Evolutionary conservation across 441 rosid genomes (phyloP).

Genomic region (Lepidium campestre): DNA sequence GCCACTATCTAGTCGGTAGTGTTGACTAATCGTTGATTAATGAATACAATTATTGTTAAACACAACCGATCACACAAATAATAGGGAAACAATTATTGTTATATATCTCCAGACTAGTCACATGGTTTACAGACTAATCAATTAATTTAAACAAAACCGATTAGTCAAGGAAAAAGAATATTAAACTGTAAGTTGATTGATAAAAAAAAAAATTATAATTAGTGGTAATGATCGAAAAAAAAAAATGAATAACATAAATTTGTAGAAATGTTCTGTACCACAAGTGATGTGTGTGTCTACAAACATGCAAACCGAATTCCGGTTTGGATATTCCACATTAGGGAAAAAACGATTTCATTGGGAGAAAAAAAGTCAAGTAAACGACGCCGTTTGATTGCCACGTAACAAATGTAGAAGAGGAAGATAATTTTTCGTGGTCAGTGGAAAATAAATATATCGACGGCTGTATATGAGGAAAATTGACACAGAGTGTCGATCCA

Average conservation of each 20-base stretch:
- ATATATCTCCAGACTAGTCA: background rate
- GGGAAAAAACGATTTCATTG: background rate
- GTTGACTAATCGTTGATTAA: background rate
- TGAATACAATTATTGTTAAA: background rate
- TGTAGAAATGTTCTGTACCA: no score
- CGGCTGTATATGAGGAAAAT: background rate
- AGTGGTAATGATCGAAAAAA: background rate
- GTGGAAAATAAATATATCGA: background rate
- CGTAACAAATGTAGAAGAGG: background rate
- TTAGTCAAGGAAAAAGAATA: background rate
- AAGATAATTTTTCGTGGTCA: background rate
- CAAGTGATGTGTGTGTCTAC: no score
- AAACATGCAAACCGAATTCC: no score
- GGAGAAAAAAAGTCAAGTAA: background rate
- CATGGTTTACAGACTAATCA: background rate
- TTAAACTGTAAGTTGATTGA: background rate
- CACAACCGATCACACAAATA: background rate
- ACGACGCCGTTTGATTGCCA: constrained; percentile 10
- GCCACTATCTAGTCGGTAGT: background rate
- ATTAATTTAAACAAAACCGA: background rate
- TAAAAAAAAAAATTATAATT: no score
- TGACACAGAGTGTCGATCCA: background rate
- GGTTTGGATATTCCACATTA: no score
- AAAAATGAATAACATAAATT: background rate
- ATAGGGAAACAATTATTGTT: background rate